These are phyloP conservation scores for Corallochytrium limacisporum DNA, from an alignment of 78 protist genomes.

Conservation along the genomic window DNA sequence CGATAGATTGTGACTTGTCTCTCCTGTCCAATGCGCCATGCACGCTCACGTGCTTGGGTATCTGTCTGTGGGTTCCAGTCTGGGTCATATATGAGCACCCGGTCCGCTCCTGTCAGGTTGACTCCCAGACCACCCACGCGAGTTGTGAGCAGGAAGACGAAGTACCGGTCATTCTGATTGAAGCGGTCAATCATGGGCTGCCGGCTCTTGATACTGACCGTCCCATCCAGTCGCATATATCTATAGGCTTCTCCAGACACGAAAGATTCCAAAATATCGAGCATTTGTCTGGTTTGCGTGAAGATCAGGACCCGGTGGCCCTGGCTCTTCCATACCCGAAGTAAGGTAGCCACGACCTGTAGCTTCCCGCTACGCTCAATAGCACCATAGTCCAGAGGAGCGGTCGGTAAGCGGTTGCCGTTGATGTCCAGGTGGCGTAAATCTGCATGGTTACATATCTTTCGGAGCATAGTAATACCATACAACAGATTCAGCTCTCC, in stretches of 20 bases:
- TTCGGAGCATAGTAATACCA: constrained; percentile 63
- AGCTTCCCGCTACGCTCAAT: constrained; percentile 59
- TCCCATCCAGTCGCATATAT: constrained; percentile 85
- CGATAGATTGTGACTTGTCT: constrained; percentile 69
- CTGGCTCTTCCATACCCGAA: constrained; percentile 62
- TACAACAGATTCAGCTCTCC: constrained; percentile 23
- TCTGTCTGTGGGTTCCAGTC: constrained; percentile 87
- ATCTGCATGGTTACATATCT: constrained; percentile 92
- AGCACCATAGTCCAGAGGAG: neutral
- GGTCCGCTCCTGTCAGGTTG: constrained; percentile 88
- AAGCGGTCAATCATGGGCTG: constrained; percentile 27
- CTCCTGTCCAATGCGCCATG: constrained; percentile 89
- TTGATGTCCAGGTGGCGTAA: neutral
- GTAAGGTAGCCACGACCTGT: constrained; percentile 43
- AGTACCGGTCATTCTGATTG: constrained; percentile 35
- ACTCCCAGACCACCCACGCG: constrained; percentile 86
- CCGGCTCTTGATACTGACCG: constrained; percentile 44
- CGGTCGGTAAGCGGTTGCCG: neutral
- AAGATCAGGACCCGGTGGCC: constrained; percentile 70
- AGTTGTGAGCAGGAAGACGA: constrained; percentile 82
- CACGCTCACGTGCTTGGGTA: constrained; percentile 88
- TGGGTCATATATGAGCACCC: constrained; percentile 87
- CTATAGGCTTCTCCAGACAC: neutral
- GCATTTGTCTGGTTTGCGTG: constrained; percentile 85
- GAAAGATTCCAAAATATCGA: constrained; percentile 65